phyloP scores from a whole-genome alignment of 208 protist species.

The Trichomonas gallinae region DNA sequence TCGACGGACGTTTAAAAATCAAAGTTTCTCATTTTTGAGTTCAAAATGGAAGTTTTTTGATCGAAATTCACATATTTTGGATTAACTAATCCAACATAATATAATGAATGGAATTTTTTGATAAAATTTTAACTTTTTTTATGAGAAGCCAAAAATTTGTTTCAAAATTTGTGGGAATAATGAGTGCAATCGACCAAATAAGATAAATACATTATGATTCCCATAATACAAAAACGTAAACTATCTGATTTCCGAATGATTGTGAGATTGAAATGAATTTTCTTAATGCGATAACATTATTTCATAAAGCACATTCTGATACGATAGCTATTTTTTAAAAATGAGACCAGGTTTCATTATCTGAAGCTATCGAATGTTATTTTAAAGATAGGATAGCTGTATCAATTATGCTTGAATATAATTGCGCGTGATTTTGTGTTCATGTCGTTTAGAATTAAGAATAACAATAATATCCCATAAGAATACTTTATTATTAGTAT shows the following conservation, averaged over 20 bases:
- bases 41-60: not conserved
- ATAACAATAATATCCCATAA: too few species aligned
- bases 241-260: too few species aligned
- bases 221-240: too few species aligned
- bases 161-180: not conserved
- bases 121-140: not conserved
- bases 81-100: not conserved
- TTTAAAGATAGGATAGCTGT: too few species aligned
- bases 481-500: too few species aligned
- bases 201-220: not conserved
- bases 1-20: not conserved
- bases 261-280: not conserved
- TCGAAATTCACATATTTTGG: not conserved
- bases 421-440: too few species aligned
- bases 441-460: too few species aligned
- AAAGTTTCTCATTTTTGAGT: not conserved
- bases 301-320: not conserved
- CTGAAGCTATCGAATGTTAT: too few species aligned
- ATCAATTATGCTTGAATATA: too few species aligned
- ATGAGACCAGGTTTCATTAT: too few species aligned
- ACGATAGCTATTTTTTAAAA: too few species aligned
- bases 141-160: not conserved
- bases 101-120: not conserved
- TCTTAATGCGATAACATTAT: not conserved
- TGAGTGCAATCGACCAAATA: not conserved